phyloP scores from a whole-genome alignment of 768 basidiomycete genomes.

The Russula griseocarnosa region DNA sequence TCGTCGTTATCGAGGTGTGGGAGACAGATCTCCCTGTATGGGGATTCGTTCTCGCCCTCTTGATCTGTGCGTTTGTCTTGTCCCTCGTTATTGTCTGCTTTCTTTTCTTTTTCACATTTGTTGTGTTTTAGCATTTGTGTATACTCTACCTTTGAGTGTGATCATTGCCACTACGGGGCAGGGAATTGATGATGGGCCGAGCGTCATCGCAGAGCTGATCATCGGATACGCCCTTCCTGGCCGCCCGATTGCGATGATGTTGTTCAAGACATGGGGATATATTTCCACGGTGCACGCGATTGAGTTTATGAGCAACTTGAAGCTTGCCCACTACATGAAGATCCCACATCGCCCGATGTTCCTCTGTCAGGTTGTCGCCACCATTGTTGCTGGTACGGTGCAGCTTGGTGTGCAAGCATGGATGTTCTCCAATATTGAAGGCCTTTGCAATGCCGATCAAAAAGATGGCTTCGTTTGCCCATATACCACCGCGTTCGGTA shows the following conservation, averaged over 20 bases:
- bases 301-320: slow-evolving; percentile 68
- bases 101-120: not conserved
- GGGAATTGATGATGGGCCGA: slow-evolving; percentile 52
- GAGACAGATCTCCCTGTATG: slow-evolving; percentile 68
- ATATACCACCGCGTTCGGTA: slow-evolving; percentile 65
- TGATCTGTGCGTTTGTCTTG: slow-evolving; percentile 43
- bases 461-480: slow-evolving; percentile 69
- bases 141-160: slow-evolving; percentile 53
- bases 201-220: slow-evolving; percentile 76
- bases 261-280: slow-evolving; percentile 83
- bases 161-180: slow-evolving; percentile 77
- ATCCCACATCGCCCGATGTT: slow-evolving; percentile 74
- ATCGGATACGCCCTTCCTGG: no score
- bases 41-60: slow-evolving; percentile 65
- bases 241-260: slow-evolving; percentile 74
- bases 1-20: slow-evolving; percentile 71
- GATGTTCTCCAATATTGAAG: slow-evolving; percentile 67
- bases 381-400: slow-evolving; percentile 63
- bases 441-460: slow-evolving; percentile 53
- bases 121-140: slow-evolving; percentile 35
- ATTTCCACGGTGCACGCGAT: slow-evolving; percentile 67
- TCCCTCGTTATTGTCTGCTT: not conserved
- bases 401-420: slow-evolving; percentile 75
- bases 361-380: slow-evolving; percentile 60
- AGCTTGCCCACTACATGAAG: slow-evolving; percentile 71